Evolutionary conservation across 257 asterid genomes (phyloP).

Genomic region (Leonotis leonurus): DNA sequence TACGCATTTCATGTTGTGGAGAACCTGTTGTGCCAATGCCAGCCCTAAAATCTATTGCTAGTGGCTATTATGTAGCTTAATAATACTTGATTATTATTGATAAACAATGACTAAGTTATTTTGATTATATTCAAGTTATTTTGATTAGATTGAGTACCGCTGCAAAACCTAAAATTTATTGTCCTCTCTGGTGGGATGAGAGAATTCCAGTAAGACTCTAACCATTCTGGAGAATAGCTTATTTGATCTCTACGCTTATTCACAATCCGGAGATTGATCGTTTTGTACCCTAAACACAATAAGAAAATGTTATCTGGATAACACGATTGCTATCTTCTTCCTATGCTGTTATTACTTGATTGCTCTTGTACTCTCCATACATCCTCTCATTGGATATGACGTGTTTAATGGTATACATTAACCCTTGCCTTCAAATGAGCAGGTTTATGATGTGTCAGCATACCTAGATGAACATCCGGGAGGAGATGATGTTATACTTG

Average conservation of each 20-base stretch:
- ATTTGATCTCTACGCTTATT: neutral
- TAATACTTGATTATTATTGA: too few species aligned
- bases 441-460: constrained; percentile 85
- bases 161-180: too few species aligned
- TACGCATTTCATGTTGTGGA: too few species aligned
- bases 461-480: constrained; percentile 97
- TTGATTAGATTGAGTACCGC: too few species aligned
- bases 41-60: too few species aligned
- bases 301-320: neutral
- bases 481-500: constrained; percentile 74
- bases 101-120: too few species aligned
- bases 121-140: too few species aligned
- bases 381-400: neutral
- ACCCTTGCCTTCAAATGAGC: constrained; percentile 22
- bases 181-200: too few species aligned
- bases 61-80: too few species aligned
- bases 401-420: neutral
- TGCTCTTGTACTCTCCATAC: neutral
- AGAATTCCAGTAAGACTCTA: too few species aligned
- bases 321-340: neutral
- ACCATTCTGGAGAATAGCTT: neutral
- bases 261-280: neutral
- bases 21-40: too few species aligned
- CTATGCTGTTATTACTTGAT: neutral
- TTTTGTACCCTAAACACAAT: neutral